Evolutionary conservation across 805 yeast species (phyloP).

Genomic region (Candida cerambycidarum): DNA sequence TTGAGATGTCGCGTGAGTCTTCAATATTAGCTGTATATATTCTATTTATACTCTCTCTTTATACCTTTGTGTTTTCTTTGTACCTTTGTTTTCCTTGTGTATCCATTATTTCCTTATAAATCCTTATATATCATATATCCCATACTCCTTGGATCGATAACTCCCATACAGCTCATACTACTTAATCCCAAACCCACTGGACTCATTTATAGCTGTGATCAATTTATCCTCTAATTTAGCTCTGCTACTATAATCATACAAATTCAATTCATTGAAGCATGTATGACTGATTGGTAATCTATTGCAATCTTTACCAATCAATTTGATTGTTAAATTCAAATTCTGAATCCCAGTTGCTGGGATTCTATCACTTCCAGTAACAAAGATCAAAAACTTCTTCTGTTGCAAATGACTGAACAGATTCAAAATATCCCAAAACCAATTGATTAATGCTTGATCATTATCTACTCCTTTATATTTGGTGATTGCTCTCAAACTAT

Average conservation of each 20-base stretch:
- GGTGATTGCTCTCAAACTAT: slow-evolving; percentile 67
- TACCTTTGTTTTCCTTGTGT: too few relatives aligned
- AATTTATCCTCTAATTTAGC: slow-evolving; percentile 61
- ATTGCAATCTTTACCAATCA: slow-evolving; percentile 52
- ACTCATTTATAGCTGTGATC: slow-evolving; percentile 67
- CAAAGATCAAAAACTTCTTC: slow-evolving; percentile 65
- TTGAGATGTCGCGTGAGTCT: not conserved
- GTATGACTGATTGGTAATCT: slow-evolving; percentile 87
- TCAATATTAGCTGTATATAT: too few relatives aligned
- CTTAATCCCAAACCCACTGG: slow-evolving; percentile 84
- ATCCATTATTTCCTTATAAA: too few relatives aligned
- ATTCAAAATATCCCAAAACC: slow-evolving; percentile 89
- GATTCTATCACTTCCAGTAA: slow-evolving; percentile 87
- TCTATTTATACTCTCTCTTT: too few relatives aligned
- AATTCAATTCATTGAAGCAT: slow-evolving; percentile 86
- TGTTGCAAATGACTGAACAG: slow-evolving; percentile 48
- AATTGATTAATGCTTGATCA: slow-evolving; percentile 47
- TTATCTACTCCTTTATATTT: slow-evolving; percentile 49
- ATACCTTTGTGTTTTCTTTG: too few relatives aligned
- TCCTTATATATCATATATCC: too few relatives aligned
- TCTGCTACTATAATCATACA: slow-evolving; percentile 61
- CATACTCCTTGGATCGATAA: too few relatives aligned
- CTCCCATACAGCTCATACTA: slow-evolving; percentile 30
- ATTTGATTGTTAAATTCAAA: slow-evolving; percentile 50
- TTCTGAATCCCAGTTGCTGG: slow-evolving; percentile 92